Evolutionary conservation across 306 rosid genomes (phyloP), one percentile per base, ranked within the genome.

Genomic region (Dicorynia guianensis): DNA sequence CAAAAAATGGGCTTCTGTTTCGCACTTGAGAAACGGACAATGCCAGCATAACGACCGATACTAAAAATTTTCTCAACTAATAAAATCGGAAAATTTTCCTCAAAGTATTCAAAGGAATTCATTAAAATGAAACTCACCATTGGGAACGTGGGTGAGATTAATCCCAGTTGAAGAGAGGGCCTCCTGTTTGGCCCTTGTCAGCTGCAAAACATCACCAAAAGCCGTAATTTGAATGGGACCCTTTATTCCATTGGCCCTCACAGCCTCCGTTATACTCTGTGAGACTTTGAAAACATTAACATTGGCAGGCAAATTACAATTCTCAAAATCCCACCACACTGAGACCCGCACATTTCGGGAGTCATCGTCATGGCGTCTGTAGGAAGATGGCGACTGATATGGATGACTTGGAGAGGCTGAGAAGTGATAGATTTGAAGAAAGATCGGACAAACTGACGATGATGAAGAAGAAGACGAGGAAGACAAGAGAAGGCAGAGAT

Each of bases 281-380:
- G 92, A 76, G 8, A 90, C 69, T 73, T 70, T 90, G 71, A 75
- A 80, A 13, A 81, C 81, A 38, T 86, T 87, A 18, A 77, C 71
- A 0, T 77, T 88, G 0, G 11, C 7, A 5, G 99, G 97, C 1
- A 90, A 50, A 59, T 62, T 9, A 81, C 97, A 92, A 57, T 86
- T 92, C 81, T 95, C 95, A 58, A 95, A 87, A 80, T 95, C 99
- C 99, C 97, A 95, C 99, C 99, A 95, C 4, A 93, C 97, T 4
- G 93, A 89, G 74, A 92, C 93, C 86, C 84, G 85, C 39, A 90
- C 96, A 50, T 78, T 78, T 12, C 87, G 83, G 0, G 86, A 82
- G 9, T 90, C 99, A 5, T 88, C 93, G 2, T 89, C 97, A 1
- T 42, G 80, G 8, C 81, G 84, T 56, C 85, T 76, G 63, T 70